phyloP scores from a whole-genome alignment of 768 basidiomycete species.

The Calocera cornea region DNA sequence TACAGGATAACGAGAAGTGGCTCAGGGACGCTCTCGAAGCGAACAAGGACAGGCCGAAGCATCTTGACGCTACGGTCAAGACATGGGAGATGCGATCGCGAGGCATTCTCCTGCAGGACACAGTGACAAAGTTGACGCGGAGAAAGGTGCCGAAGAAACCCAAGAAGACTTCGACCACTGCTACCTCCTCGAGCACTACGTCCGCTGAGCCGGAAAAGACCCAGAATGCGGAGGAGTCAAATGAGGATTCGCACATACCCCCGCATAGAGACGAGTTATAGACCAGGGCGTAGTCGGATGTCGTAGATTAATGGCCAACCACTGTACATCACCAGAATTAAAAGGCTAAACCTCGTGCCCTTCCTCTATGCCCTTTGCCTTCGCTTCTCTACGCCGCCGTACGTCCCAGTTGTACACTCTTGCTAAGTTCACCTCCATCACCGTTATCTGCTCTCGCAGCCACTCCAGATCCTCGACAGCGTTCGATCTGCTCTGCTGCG shows the following conservation, averaged over 20 bases:
- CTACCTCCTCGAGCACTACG: constrained; percentile 19
- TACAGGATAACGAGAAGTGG: constrained; percentile 77
- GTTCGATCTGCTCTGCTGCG: constrained; percentile 50
- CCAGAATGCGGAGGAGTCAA: background rate
- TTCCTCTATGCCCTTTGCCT: background rate
- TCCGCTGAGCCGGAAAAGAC: constrained; percentile 17
- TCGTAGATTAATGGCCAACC: constrained; percentile 1
- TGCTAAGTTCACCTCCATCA: constrained; percentile 94
- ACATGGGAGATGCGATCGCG: constrained; percentile 75
- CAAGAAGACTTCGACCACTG: constrained; percentile 16
- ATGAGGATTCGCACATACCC: background rate
- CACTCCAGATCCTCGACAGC: constrained; percentile 84
- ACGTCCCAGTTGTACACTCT: constrained; percentile 96
- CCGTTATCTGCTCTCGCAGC: constrained; percentile 82
- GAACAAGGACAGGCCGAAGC: constrained; percentile 58
- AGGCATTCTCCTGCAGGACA: constrained; percentile 65
- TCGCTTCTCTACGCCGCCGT: constrained; percentile 50
- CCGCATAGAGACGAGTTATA: background rate
- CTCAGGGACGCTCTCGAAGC: constrained; percentile 65
- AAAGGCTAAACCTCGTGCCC: background rate
- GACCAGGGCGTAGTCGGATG: background rate
- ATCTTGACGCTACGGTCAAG: constrained; percentile 76
- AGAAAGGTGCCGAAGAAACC: constrained; percentile 15
- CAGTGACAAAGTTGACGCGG: constrained; percentile 23
- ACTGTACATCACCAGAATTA: constrained; percentile 1